Evolutionary conservation across 179 eudicot species (phyloP).

Genomic region (Dionaea muscipula): DNA sequence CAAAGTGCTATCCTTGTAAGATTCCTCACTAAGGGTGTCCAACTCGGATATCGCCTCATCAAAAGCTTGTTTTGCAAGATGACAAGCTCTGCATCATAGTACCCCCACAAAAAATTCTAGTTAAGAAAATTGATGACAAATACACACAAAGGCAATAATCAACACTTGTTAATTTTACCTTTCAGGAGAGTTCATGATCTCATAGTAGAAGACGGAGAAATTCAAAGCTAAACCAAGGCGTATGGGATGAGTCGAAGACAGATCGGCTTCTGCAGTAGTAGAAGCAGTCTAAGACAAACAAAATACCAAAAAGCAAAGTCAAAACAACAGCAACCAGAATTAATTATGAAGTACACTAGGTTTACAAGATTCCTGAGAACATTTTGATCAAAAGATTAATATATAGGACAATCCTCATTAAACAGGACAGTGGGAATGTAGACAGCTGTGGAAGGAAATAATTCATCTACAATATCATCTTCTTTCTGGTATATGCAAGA

Average conservation of each 20-base stretch:
- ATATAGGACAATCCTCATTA: not conserved
- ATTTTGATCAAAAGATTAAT: not conserved
- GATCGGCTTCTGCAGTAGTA: slow-evolving; percentile 30
- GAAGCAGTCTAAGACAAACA: slow-evolving; percentile 30
- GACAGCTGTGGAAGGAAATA: no score
- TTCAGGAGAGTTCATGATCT: slow-evolving; percentile 49
- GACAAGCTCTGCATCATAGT: slow-evolving; percentile 25
- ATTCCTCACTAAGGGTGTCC: slow-evolving; percentile 31
- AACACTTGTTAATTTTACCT: slow-evolving; percentile 20
- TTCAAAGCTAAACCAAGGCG: slow-evolving; percentile 48
- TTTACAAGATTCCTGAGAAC: not conserved
- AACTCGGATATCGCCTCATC: slow-evolving; percentile 39
- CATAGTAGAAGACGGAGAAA: slow-evolving; percentile 53
- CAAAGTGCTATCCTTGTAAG: slow-evolving; percentile 35
- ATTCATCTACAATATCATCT: no score
- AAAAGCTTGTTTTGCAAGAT: slow-evolving; percentile 35
- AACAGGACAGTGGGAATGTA: no score
- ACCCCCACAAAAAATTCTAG: not conserved
- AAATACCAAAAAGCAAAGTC: slow-evolving; percentile 4
- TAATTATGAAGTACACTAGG: not conserved
- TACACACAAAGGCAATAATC: not conserved
- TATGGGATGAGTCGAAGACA: slow-evolving; percentile 44
- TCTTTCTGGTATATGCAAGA: no score
- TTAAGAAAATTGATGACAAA: not conserved
- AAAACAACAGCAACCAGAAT: not conserved